Base-by-base conservation (phyloP, 2,329 filamentous ascomycete species). In the Exophiala alcalophila region DNA sequence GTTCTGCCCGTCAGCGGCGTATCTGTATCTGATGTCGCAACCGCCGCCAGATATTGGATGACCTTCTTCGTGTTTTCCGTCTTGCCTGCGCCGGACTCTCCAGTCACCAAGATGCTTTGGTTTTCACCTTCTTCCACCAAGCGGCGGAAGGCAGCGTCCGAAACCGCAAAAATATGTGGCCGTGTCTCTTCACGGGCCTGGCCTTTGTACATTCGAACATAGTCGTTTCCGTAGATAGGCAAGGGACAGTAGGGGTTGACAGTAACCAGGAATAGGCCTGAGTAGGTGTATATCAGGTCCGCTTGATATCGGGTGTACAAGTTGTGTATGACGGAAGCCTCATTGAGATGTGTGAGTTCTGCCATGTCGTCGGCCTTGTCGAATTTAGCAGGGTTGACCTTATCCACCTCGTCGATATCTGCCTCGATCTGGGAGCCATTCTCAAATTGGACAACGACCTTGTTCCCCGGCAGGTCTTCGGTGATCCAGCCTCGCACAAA, bases 331-430 rank as follows among this genome's bases (percentile, higher is more conserved):
- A 98, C 92, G 0, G 92, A 97, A 15, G 91, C 86, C 69, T 98
- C 92, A 67, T 98, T 98, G 52, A 98, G 73, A 66, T 98, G 92
- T 4, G 92, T 98, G 60, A 98, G 77, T 65, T 98, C 92, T 16
- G 94, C 92, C 92, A 98, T 98, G 66, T 98, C 94, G 69, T 94
- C 89, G 53, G 91, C 91, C 68, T 96, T 98, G 77, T 98, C 92
- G 69, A 98, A 98, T 65, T 98, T 98, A 60, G 91, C 91, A 32
- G 92, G 92, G 67, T 98, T 98, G 71, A 98, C 94, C 68, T 96
- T 97, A 74, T 98, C 94, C 55, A 96, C 89, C 57, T 81, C 84
- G 58, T 97, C 90, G 37, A 78, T 70, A 54, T 91, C 83, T 36
- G 92, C 83, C 61, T 94, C 86, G 55, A 88, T 83, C 80, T 95